Evolutionary conservation across 228 moss, liverwort and hornwort genomes (phyloP), one percentile per base, ranked within the genome.

Genomic region (Sphagnum fallax): DNA sequence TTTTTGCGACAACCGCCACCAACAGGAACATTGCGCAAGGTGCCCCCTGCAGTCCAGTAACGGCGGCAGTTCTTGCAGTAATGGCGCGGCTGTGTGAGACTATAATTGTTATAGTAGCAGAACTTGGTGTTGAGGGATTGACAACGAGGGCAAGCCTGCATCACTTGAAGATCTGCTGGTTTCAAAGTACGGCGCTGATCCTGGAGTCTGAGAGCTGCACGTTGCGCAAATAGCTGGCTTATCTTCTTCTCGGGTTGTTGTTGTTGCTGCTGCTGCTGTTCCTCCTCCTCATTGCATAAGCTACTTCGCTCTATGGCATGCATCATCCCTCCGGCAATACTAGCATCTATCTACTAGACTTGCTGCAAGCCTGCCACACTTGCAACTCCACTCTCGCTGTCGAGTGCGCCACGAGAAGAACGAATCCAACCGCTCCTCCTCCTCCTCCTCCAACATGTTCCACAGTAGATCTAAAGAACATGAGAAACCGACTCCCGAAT

Each of bases 1-100:
- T 83, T 83, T 68, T 83, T 83, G 49, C 83, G 73, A 65, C 83
- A 83, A 67, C 83, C 79, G 11, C 83, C 83, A 15, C 83, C 83
- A 6, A 83, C 79, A 12, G 83, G 83, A n/a, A 83, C 83, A 67
- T 83, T 83, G 7, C 83, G 83, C 14, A 83, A 74, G 5, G 83
- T 83, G 9, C 83, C 83, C 9, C 83, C 83, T n/a, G 83, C 83
- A 66, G 83, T 83, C 83, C 83, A 83, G 65, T 83, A 83, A 5
- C 83, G 67, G 48, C 83, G 83, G 61, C 83, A 83, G 66, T 83
- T 83, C 66, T 83, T 83, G 65, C 83, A 83, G 62, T 79, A 83
- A 60, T 83, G 83, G 52, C 83, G 79, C 6, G 83, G 83, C 69
- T 83, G 83, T 11, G 79, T 83, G 32, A 83, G 65, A 51, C 83